Evolutionary conservation across 306 rosid genomes (phyloP).

Genomic region (Vigna trinervia): DNA sequence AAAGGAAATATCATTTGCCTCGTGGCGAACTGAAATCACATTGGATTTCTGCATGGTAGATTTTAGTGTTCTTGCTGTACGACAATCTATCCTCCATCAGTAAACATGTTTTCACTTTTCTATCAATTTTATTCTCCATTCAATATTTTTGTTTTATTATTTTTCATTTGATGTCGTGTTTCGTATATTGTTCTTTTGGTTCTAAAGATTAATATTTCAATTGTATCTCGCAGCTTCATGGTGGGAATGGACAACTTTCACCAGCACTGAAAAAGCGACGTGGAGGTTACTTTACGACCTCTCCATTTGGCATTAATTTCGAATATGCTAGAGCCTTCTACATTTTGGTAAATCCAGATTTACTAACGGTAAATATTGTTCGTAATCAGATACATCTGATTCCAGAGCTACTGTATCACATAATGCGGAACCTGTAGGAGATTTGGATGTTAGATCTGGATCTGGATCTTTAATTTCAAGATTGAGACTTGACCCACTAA

Average conservation of each 20-base stretch:
- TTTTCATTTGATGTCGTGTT: slow-evolving; percentile 39
- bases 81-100: slow-evolving; percentile 31
- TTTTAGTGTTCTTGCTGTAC: slow-evolving; percentile 13
- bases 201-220: slow-evolving; percentile 36
- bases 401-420: slow-evolving; percentile 57
- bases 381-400: slow-evolving; percentile 50
- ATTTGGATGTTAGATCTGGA: slow-evolving; percentile 41
- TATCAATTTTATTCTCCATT: slow-evolving; percentile 20
- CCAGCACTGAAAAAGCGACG: slow-evolving; percentile 69
- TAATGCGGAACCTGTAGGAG: slow-evolving; percentile 57
- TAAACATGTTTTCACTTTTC: slow-evolving; percentile 37
- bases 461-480: slow-evolving; percentile 74
- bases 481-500: slow-evolving; percentile 71
- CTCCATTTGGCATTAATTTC: slow-evolving; percentile 34
- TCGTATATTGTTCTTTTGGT: slow-evolving; percentile 30
- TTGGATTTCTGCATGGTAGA: slow-evolving; percentile 24
- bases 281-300: slow-evolving; percentile 56
- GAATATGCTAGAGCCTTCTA: slow-evolving; percentile 39
- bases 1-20: slow-evolving; percentile 20
- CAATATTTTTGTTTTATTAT: background rate
- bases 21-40: slow-evolving; percentile 9
- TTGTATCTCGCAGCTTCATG: slow-evolving; percentile 75
- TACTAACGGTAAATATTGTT: slow-evolving; percentile 34
- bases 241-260: slow-evolving; percentile 64
- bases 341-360: slow-evolving; percentile 36